Percentiles rank a stretch among this genome's conserved stretches.
Evolutionary conservation across 2,329 filamentous ascomycete genomes (phyloP).

Genomic region (Lasiodiplodia hormozganensis): DNA sequence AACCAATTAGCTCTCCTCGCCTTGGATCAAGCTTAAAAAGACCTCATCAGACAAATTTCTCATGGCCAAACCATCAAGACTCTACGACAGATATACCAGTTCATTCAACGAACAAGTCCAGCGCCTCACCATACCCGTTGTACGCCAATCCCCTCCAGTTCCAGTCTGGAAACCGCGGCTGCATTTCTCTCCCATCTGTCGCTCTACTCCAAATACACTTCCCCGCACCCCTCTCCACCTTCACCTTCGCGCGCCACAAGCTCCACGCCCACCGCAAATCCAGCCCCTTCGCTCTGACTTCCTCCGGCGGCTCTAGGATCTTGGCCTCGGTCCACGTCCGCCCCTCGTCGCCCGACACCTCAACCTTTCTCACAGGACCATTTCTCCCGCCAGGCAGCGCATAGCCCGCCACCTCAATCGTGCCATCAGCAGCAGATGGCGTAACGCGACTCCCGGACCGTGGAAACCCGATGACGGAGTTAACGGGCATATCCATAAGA

Average conservation of each 20-base stretch:
- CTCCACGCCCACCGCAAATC: constrained; percentile 63
- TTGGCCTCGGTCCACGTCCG: constrained; percentile 59
- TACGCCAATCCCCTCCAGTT: constrained; percentile 67
- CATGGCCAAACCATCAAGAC: background rate
- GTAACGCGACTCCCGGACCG: constrained; percentile 51
- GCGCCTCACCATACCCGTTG: constrained; percentile 64
- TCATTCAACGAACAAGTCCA: constrained; percentile 53
- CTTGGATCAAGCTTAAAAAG: background rate
- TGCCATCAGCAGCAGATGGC: constrained; percentile 46
- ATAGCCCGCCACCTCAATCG: constrained; percentile 60
- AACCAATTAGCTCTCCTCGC: background rate
- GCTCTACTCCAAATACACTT: constrained; percentile 60
- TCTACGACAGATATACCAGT: background rate
- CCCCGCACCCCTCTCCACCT: constrained; percentile 49
- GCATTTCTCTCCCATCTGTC: constrained; percentile 61
- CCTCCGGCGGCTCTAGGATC: constrained; percentile 34
- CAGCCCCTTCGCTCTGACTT: background rate
- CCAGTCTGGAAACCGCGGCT: constrained; percentile 59
- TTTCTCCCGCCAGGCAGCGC: constrained; percentile 61
- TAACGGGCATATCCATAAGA: constrained; percentile 63
- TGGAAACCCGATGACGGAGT: constrained; percentile 61
- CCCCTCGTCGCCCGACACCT: constrained; percentile 59
- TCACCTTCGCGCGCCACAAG: constrained; percentile 58
- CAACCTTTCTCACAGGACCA: constrained; percentile 61
- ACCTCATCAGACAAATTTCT: background rate